These are phyloP conservation scores for Polygonum maritimum DNA, from an alignment of 148 eudicot species.

Conservation along the genomic window DNA sequence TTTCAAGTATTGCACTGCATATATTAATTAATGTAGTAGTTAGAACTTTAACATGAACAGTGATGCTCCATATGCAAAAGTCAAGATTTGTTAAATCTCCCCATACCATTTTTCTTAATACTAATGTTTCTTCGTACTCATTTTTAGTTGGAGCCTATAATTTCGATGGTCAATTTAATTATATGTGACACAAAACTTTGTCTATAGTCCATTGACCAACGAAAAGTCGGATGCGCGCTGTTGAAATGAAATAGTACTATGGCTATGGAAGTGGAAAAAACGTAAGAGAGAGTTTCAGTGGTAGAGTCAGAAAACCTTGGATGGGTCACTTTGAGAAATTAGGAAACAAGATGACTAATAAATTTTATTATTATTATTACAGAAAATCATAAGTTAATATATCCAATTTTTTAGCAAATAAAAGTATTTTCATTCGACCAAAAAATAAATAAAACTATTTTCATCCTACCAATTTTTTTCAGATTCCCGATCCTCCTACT, in stretches of 20 bases:
- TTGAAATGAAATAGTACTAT: neutral
- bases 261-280: neutral
- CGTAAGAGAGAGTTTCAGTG: neutral
- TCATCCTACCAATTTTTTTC: no score
- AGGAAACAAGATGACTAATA: no score
- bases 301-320: no score
- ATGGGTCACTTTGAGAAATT: no score
- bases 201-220: neutral
- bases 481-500: no score
- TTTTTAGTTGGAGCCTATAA: neutral
- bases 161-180: neutral
- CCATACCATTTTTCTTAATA: neutral
- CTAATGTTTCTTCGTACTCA: neutral
- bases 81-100: neutral
- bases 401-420: no score
- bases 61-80: neutral
- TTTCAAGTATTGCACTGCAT: neutral
- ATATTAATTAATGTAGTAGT: neutral
- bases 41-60: neutral
- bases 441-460: no score
- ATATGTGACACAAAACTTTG: neutral
- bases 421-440: no score
- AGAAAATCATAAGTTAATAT: no score
- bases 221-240: neutral
- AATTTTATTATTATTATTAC: no score